These are phyloP conservation scores for Monascus purpureus DNA, from an alignment of 495 filamentous ascomycete genomes.

Conservation along the genomic window DNA sequence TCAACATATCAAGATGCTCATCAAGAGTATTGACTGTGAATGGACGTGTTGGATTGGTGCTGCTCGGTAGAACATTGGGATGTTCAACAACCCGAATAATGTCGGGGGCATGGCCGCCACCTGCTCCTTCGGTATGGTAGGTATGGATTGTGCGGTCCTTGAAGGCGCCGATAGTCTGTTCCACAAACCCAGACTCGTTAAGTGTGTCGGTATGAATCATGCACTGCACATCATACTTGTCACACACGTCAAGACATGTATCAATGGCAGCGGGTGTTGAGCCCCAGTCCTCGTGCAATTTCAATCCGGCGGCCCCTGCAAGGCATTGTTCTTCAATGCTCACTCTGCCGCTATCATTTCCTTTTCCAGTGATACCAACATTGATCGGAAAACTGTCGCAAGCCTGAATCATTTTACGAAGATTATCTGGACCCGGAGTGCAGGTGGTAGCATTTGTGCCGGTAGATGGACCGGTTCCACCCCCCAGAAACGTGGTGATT, in stretches of 20 bases:
- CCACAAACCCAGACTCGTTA: conserved; percentile 95
- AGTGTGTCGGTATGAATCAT: conserved; percentile 97
- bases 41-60: conserved; percentile 87
- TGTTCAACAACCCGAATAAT: conserved; percentile 93
- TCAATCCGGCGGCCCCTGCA: conserved; percentile 81
- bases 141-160: conserved; percentile 89
- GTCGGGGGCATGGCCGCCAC: conserved; percentile 91
- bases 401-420: conserved; percentile 88
- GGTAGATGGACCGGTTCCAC: conserved; percentile 91
- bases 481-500: conserved; percentile 84
- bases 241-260: conserved; percentile 74
- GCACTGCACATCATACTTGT: conserved; percentile 83
- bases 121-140: conserved; percentile 96
- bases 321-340: conserved; percentile 69
- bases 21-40: conserved; percentile 90
- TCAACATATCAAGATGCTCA: conserved; percentile 96
- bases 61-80: conserved; percentile 80
- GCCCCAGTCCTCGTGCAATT: conserved; percentile 98
- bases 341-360: conserved; percentile 64
- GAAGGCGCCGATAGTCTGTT: conserved; percentile 79
- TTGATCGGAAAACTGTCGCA: conserved; percentile 81
- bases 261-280: conserved; percentile 88
- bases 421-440: conserved; percentile 72
- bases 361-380: conserved; percentile 89
- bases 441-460: conserved; percentile 92